phyloP scores from a whole-genome alignment of 1,284 basidiomycete species.

The Boletellus sp. region DNA sequence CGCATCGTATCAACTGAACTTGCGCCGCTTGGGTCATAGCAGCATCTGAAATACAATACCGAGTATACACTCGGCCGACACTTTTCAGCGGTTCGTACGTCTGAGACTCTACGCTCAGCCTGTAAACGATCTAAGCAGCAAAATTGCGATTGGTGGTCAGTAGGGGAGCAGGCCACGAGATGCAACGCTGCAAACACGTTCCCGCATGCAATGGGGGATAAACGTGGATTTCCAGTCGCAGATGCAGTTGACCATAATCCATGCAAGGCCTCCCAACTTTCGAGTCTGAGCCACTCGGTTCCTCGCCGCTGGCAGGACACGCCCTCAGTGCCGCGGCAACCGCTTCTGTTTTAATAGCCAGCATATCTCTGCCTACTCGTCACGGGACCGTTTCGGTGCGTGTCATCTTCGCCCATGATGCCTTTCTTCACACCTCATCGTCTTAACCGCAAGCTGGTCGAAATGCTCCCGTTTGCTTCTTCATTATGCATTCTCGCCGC shows the following conservation, averaged over 20 bases:
- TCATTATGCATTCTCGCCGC: conserved; percentile 33
- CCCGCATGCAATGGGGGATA: conserved; percentile 17
- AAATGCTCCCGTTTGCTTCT: conserved; percentile 36
- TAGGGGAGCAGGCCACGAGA: conserved; percentile 11
- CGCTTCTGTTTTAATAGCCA: conserved; percentile 31
- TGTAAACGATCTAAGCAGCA: not conserved
- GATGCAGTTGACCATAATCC: conserved; percentile 27
- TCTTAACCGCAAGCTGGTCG: conserved; percentile 30
- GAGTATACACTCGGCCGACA: too few relatives aligned
- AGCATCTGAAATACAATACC: too few relatives aligned
- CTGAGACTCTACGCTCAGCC: not conserved
- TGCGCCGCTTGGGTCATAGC: too few relatives aligned
- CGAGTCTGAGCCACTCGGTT: conserved; percentile 26
- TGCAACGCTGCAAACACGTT: conserved; percentile 36
- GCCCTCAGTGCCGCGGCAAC: conserved; percentile 32
- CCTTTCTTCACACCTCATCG: conserved; percentile 13
- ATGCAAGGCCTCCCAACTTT: conserved; percentile 34
- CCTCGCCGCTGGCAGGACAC: conserved; percentile 29
- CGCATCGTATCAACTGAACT: too few relatives aligned
- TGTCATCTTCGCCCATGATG: conserved; percentile 14
- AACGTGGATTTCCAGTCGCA: conserved; percentile 22
- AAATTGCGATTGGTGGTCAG: conserved; percentile 5
- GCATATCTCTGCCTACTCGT: conserved; percentile 29
- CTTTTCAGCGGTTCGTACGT: too few relatives aligned
- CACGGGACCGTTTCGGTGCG: conserved; percentile 31